These are phyloP conservation scores for Aureobasidium zeae DNA, from an alignment of 2,329 filamentous ascomycete species.

Conservation along the genomic window DNA sequence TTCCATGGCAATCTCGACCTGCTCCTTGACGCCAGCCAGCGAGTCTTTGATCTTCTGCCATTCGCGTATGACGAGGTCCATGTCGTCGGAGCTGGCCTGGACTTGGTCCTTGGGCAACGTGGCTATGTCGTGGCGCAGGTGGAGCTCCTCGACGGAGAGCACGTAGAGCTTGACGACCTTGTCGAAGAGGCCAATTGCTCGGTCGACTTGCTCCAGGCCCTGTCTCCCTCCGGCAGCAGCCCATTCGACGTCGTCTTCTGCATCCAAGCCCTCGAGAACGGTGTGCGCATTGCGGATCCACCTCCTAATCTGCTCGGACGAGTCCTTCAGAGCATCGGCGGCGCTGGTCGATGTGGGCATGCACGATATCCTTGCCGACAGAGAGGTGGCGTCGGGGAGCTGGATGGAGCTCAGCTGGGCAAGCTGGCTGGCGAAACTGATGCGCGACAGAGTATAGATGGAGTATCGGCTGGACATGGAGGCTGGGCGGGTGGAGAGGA, in stretches of 20 bases:
- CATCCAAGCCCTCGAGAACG: slow-evolving; percentile 79
- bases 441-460: slow-evolving; percentile 85
- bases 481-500: slow-evolving; percentile 49
- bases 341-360: slow-evolving; percentile 81
- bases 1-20: slow-evolving; percentile 96
- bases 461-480: slow-evolving; percentile 64
- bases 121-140: slow-evolving; percentile 66
- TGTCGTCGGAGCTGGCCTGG: slow-evolving; percentile 67
- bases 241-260: slow-evolving; percentile 97
- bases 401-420: slow-evolving; percentile 85
- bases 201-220: slow-evolving; percentile 59
- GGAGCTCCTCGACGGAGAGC: slow-evolving; percentile 83
- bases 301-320: slow-evolving; percentile 81
- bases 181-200: slow-evolving; percentile 74
- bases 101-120: slow-evolving; percentile 63
- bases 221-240: slow-evolving; percentile 78
- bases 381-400: slow-evolving; percentile 72
- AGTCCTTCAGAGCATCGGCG: slow-evolving; percentile 70
- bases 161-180: slow-evolving; percentile 87
- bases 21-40: slow-evolving; percentile 69
- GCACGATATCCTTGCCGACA: slow-evolving; percentile 73
- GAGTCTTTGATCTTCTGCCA: slow-evolving; percentile 76
- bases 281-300: slow-evolving; percentile 92
- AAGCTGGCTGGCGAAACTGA: slow-evolving; percentile 87
- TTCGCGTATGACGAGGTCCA: slow-evolving; percentile 75